Evolutionary conservation across 768 basidiomycete genomes (phyloP), one percentile per base, ranked within the genome.

Genomic region (Xerocomellus dryophilus): DNA sequence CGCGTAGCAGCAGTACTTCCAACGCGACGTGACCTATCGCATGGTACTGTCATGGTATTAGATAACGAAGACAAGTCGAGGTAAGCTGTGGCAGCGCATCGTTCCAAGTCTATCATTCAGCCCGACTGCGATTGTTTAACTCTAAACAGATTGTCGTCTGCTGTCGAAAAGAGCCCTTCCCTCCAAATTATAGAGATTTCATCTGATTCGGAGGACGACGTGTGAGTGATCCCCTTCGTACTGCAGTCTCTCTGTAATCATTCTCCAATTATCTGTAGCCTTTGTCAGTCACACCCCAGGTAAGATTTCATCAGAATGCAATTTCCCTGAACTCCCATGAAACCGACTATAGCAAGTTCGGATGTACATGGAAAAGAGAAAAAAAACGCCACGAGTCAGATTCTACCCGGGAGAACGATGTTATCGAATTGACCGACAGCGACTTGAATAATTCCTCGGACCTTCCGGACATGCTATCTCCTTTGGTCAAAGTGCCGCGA

Each of bases 101-200:
- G 29, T 50, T 44, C 31, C 7, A 11, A 20, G 2, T 40, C 6
- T 25, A 41, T 5, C 9, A 29, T 47, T 29, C 12, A 29, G 32
- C 5, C 18, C 10, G 10, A 49, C 18, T 0, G 12, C 3, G 4
- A 47, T 29, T 17, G 2, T 40, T 27, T 18, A 7, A 57, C 20
- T 40, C 32, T 18, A 7, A 57, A 25, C 11, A 51, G 55, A 10
- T 21, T 23, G 29, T 51, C 42, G 15, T 41, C 36, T 29, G 27
- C 45, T 15, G 21, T 21, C 17, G 47, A 29, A 47, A 50, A 29
- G 29, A 35, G 20, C 56, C 48, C 52, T 5, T 34, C 59, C 35
- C 58, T 60, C 39, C 69, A 75, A 41, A 68, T 84, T 21, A 82
- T 85, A 53, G 79, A 83, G 59, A 79, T 83, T 65, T 82, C 79